Evolutionary conservation across 257 asterid species (phyloP).

Genomic region (Dorcoceras hygrometricum): DNA sequence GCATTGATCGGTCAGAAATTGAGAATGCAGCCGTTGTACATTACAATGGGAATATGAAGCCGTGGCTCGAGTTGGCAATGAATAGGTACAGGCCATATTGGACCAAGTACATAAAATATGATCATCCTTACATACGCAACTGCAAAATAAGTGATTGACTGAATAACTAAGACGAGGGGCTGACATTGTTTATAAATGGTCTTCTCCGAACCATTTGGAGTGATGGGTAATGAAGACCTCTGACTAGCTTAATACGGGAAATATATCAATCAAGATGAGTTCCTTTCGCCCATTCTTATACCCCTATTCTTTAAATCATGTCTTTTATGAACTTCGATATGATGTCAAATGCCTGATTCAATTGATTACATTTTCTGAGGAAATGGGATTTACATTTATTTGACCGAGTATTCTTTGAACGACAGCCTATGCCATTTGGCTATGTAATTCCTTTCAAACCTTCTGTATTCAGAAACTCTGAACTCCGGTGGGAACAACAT

Average conservation of each 20-base stretch:
- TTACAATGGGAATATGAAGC: constrained; percentile 98
- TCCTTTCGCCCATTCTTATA: constrained; percentile 22
- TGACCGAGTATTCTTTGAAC: constrained; percentile 35
- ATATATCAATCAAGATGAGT: constrained; percentile 24
- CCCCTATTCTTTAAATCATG: constrained; percentile 29
- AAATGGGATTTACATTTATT: constrained; percentile 23
- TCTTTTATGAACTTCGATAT: constrained; percentile 22
- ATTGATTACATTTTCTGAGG: constrained; percentile 18
- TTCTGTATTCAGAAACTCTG: not conserved
- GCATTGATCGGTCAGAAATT: constrained; percentile 70
- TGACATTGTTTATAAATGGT: constrained; percentile 21
- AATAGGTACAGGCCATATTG: constrained; percentile 84
- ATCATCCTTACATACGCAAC: constrained; percentile 69
- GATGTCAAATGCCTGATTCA: constrained; percentile 27
- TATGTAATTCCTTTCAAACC: not conserved
- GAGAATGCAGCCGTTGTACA: constrained; percentile 95
- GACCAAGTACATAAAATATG: constrained; percentile 76
- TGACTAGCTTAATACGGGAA: constrained; percentile 17
- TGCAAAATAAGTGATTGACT: constrained; percentile 74
- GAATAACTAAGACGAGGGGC: constrained; percentile 21
- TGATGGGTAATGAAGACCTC: constrained; percentile 12
- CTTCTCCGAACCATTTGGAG: constrained; percentile 20
- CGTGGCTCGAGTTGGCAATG: constrained; percentile 97
- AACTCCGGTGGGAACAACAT: not conserved
- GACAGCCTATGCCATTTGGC: not conserved